Evolutionary conservation across 2,329 filamentous ascomycete genomes (phyloP).

Genomic region (Simplicillium aogashimaense): DNA sequence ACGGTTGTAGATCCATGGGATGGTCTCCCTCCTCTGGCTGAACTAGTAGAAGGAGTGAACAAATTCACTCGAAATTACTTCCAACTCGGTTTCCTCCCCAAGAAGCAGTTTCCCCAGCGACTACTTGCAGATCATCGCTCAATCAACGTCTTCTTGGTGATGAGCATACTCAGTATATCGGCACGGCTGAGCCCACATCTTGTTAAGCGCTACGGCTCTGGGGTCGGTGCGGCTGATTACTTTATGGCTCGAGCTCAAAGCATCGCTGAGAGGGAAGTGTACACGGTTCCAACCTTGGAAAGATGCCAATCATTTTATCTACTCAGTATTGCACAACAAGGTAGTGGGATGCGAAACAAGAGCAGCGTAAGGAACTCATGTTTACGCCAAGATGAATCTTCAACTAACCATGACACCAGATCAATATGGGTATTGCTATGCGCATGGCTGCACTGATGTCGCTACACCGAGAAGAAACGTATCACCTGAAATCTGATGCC

Average conservation of each 20-base stretch:
- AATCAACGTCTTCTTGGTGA: conserved; percentile 43
- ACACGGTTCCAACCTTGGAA: conserved; percentile 41
- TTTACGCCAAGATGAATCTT: too few species aligned
- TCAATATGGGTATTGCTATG: conserved; percentile 46
- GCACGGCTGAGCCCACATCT: conserved; percentile 42
- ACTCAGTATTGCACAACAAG: conserved; percentile 48
- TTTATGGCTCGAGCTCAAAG: conserved; percentile 41
- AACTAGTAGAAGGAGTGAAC: conserved; percentile 41
- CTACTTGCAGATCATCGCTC: conserved; percentile 35
- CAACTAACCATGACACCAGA: conserved; percentile 20
- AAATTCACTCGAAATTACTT: conserved; percentile 46
- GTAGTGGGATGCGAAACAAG: conserved; percentile 39
- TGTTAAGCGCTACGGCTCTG: conserved; percentile 36
- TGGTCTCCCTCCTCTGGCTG: conserved; percentile 34
- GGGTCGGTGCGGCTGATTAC: conserved; percentile 39
- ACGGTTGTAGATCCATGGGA: conserved; percentile 32
- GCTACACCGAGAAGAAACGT: conserved; percentile 46
- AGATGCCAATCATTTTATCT: conserved; percentile 49
- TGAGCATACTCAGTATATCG: conserved; percentile 46
- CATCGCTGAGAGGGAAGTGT: conserved; percentile 39
- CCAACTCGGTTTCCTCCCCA: conserved; percentile 49
- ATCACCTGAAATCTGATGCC: conserved; percentile 29
- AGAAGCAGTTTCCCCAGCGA: conserved; percentile 35
- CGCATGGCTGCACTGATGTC: conserved; percentile 45
- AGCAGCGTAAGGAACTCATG: conserved; percentile 36